Evolutionary conservation across 306 rosid species (phyloP).

Genomic region (Casuarina equisetifolia): DNA sequence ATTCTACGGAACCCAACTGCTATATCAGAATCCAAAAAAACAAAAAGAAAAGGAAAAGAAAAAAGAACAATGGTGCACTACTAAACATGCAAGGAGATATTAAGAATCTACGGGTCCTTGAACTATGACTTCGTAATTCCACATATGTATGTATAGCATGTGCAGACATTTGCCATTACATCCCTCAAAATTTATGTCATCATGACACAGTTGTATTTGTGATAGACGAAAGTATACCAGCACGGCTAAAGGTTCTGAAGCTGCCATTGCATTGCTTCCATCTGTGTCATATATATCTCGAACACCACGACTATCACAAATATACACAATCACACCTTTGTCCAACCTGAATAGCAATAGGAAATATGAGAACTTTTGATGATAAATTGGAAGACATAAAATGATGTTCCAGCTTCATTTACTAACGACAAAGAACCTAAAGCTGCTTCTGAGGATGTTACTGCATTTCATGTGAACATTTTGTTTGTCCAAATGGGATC

Average conservation of each 20-base stretch:
- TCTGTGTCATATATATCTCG: conserved; percentile 96
- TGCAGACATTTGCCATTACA: not conserved
- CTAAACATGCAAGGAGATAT: not conserved
- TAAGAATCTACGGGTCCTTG: not conserved
- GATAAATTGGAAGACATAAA: conserved; percentile 13
- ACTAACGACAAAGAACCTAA: not conserved
- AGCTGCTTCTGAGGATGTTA: not conserved
- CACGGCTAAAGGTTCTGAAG: conserved; percentile 87
- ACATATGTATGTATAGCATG: not conserved
- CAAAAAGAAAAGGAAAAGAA: not conserved
- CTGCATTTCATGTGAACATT: not conserved
- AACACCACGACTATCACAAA: conserved; percentile 86
- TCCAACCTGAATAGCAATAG: conserved; percentile 78
- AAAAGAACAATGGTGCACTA: not conserved
- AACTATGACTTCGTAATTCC: not conserved
- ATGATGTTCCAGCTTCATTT: not conserved
- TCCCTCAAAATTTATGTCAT: not conserved
- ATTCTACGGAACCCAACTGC: not conserved
- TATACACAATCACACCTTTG: conserved; percentile 93
- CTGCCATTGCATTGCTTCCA: conserved; percentile 81
- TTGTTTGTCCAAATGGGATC: not conserved
- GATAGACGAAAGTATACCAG: conserved; percentile 48
- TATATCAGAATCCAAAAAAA: not conserved
- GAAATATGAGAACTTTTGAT: conserved; percentile 16
- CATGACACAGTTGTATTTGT: conserved; percentile 6